These are phyloP conservation scores for Nakaseomyces kungkrabaensis DNA, from an alignment of 1,139 yeast genomes.

Conservation along the genomic window DNA sequence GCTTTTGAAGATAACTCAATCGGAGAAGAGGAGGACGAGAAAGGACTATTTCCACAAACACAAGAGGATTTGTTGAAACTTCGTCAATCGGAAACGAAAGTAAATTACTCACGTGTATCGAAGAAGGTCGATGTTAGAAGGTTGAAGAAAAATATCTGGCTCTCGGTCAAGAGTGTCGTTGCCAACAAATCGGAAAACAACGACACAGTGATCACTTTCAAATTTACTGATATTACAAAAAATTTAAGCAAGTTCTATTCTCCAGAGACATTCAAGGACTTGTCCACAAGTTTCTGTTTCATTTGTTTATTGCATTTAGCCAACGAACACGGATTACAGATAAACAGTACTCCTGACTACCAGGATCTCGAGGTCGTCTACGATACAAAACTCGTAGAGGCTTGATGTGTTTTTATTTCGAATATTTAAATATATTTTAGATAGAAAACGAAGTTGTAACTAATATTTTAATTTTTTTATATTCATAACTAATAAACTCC, in stretches of 20 bases:
- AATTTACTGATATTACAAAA: slow-evolving; percentile 34
- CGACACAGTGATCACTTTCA: slow-evolving; percentile 11
- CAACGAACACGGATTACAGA: slow-evolving; percentile 69
- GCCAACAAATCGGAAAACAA: slow-evolving; percentile 8
- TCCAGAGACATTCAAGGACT: slow-evolving; percentile 45
- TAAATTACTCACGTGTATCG: slow-evolving; percentile 70
- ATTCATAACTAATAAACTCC: no score
- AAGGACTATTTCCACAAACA: slow-evolving; percentile 22
- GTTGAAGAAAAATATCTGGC: slow-evolving; percentile 80
- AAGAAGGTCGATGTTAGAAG: slow-evolving; percentile 75
- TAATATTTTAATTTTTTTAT: no score
- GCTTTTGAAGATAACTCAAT: slow-evolving; percentile 30
- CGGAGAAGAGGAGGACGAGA: slow-evolving; percentile 6
- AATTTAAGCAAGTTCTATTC: slow-evolving; percentile 47
- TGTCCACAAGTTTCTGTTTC: slow-evolving; percentile 82
- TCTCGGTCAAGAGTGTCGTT: slow-evolving; percentile 32
- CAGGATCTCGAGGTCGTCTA: slow-evolving; percentile 39
- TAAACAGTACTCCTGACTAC: slow-evolving; percentile 46
- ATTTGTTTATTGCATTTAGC: slow-evolving; percentile 81
- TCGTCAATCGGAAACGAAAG: slow-evolving; percentile 39
- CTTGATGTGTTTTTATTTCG: not conserved
- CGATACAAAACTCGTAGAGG: slow-evolving; percentile 1
- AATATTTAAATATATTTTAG: no score
- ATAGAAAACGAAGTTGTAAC: no score
- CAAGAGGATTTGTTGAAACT: slow-evolving; percentile 33